These are phyloP conservation scores for Geosmithia flava DNA, from an alignment of 2,329 filamentous ascomycete species.

Conservation along the genomic window DNA sequence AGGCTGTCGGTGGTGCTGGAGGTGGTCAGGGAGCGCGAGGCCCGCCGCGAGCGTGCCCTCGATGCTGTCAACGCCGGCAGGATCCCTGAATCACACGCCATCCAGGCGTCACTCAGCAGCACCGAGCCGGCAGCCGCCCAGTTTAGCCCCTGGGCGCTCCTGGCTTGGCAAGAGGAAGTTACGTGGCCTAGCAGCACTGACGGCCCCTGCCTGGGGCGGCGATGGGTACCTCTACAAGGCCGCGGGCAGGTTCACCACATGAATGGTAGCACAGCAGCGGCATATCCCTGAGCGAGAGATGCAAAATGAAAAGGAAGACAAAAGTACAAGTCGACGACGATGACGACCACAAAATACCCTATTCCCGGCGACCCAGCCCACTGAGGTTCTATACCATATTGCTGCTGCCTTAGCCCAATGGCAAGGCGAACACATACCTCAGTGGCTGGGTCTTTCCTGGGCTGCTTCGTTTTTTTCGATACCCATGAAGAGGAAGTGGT, in stretches of 20 bases:
- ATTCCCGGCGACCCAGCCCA: neutral
- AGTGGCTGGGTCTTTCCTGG: no score
- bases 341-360: neutral
- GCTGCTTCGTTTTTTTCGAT: no score
- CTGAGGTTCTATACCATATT: no score
- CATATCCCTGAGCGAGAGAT: neutral
- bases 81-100: conserved; percentile 19
- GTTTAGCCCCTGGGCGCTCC: conserved; percentile 24
- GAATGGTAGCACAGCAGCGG: neutral
- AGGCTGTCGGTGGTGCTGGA: conserved; percentile 32
- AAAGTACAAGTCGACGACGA: neutral
- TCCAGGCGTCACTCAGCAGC: conserved; percentile 22
- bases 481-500: no score
- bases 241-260: neutral
- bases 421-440: no score
- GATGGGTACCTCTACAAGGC: conserved; percentile 18
- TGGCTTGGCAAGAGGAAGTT: conserved; percentile 36
- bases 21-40: conserved; percentile 45
- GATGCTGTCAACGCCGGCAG: conserved; percentile 25
- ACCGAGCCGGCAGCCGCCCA: conserved; percentile 17
- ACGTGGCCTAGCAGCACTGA: conserved; percentile 13
- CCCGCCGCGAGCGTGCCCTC: conserved; percentile 33
- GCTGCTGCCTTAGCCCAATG: no score
- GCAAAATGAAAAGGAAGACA: neutral
- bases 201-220: conserved; percentile 19